Conservation (phyloP, 1,284 basidiomycete species). For the Apiotrichum mycotoxinovorans region DNA sequence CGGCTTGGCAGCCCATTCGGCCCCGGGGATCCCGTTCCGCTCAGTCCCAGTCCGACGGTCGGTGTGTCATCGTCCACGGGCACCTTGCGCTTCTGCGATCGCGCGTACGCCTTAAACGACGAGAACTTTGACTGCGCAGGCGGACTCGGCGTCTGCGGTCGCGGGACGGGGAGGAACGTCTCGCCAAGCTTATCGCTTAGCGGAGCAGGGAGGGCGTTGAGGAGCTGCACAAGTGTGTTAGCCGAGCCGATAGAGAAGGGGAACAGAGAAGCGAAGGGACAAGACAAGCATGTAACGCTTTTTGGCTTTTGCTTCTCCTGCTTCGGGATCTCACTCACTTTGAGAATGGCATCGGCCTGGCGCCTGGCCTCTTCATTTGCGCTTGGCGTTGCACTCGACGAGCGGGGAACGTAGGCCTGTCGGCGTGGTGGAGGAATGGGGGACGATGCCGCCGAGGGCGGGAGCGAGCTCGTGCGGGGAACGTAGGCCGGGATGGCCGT, state of each 20-base stretch:
- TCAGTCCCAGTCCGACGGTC: conserved; percentile 25
- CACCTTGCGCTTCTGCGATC: conserved; percentile 18
- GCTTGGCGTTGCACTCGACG: conserved; percentile 6
- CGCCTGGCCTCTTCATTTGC: conserved; percentile 23
- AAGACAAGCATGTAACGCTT: too few species aligned
- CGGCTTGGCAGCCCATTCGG: background rate
- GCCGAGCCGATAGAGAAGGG: background rate
- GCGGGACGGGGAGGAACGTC: conserved; percentile 29
- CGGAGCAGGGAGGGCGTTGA: conserved; percentile 36
- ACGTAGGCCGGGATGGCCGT: conserved; percentile 20
- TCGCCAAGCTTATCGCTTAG: conserved; percentile 32
- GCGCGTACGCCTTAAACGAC: conserved; percentile 18
- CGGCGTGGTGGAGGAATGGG: conserved; percentile 4
- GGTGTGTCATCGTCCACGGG: conserved; percentile 2
- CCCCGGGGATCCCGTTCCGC: conserved; percentile 3
- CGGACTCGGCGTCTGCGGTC: conserved; percentile 17
- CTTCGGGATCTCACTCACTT: conserved; percentile 21
- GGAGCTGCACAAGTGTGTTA: conserved; percentile 21
- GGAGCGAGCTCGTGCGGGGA: conserved; percentile 18
- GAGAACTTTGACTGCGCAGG: conserved; percentile 15
- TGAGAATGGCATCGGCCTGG: conserved; percentile 30
- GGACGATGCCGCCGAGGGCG: conserved; percentile 11
- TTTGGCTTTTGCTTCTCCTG: too few species aligned
- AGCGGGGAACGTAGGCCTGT: conserved; percentile 12
- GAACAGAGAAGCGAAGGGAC: background rate